Evolutionary conservation across 179 eudicot species (phyloP), one percentile per base, ranked within the genome.

Genomic region (Patellifolia procumbens): DNA sequence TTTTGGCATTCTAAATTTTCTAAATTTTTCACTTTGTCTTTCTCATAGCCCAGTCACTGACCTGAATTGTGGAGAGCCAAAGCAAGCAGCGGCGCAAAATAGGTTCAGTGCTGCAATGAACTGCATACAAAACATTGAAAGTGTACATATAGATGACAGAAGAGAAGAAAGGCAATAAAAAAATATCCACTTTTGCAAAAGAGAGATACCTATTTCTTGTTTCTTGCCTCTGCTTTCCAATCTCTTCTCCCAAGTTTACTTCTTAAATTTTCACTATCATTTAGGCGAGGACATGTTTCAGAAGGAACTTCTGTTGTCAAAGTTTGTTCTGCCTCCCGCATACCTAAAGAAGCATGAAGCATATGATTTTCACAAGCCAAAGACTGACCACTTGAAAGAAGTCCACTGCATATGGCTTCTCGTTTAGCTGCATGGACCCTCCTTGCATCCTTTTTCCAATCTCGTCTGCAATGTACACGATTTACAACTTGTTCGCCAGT

Each of bases 221-320:
- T 87, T 82, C 97, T 88, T 61, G 97, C 97, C 75, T 91, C 97
- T n/a, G 86, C 89, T 84, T 92, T 92, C 97, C 96, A 92, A 75
- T 89, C 83, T 82, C 97, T 87, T 69, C 89, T 79, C 43, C 88
- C 85, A 22, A 46, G 75, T 42, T 77, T 81, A 65, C 64, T 55
- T 80, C 82, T 82, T 24, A 67, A 62, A 29, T 73, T 72, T 46
- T 78, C 89, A 52, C 77, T 26, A 75, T 78, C 73, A 45, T 79
- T 80, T 35, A 59, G 2, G 28, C 11, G 12, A 17, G 37, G 10
- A 45, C 29, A 51, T 24, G 28, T 78, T 9, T 35, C 52, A 49
- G 75, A 79, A 31, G 77, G 66, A 83, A 22, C 60, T 73, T 75
- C 80, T 31, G 42, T 77, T 42, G 55, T 77, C 20, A 2, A 28